A percentile compares a stretch with the other conserved stretches of the same genome.
Conservation (phyloP, 768 basidiomycete genomes). For the Lentinula lateritia region DNA sequence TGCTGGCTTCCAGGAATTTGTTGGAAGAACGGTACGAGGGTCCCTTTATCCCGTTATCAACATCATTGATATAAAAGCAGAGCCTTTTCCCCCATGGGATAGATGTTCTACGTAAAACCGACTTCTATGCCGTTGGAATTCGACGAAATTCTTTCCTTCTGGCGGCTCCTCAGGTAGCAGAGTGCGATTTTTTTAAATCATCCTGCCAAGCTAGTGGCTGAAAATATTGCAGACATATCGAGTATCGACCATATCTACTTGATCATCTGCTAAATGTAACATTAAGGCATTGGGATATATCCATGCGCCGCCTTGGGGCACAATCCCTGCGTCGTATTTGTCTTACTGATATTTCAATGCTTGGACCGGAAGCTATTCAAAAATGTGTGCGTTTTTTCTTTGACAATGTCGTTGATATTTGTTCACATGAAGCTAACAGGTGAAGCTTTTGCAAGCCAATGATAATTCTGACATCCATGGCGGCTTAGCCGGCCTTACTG, state of each 20-base stretch:
- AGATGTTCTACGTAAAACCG: conserved; percentile 84
- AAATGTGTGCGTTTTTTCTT: conserved; percentile 44
- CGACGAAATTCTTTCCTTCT: conserved; percentile 78
- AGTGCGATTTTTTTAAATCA: conserved; percentile 44
- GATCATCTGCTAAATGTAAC: conserved; percentile 71
- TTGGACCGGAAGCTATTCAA: conserved; percentile 44
- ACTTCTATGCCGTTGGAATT: conserved; percentile 92
- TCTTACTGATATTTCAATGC: conserved; percentile 44
- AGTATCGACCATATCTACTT: conserved; percentile 67
- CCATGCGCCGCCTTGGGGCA: conserved; percentile 74
- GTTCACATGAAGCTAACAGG: conserved; percentile 28
- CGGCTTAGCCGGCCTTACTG: conserved; percentile 64
- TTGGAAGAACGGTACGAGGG: conserved; percentile 78
- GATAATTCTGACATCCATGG: conserved; percentile 80
- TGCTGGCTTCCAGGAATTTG: conserved; percentile 96
- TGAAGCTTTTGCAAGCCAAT: conserved; percentile 49
- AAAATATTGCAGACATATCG: conserved; percentile 52
- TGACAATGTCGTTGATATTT: not conserved
- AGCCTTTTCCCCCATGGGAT: conserved; percentile 91
- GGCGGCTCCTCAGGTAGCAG: conserved; percentile 82
- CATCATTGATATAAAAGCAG: conserved; percentile 34
- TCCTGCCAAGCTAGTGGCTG: not conserved
- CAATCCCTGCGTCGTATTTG: conserved; percentile 70
- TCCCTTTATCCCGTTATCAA: not conserved
- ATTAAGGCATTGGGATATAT: conserved; percentile 83